Conservation (phyloP, 2,329 filamentous ascomycete genomes). For the Ophiosphaerella narmari region DNA sequence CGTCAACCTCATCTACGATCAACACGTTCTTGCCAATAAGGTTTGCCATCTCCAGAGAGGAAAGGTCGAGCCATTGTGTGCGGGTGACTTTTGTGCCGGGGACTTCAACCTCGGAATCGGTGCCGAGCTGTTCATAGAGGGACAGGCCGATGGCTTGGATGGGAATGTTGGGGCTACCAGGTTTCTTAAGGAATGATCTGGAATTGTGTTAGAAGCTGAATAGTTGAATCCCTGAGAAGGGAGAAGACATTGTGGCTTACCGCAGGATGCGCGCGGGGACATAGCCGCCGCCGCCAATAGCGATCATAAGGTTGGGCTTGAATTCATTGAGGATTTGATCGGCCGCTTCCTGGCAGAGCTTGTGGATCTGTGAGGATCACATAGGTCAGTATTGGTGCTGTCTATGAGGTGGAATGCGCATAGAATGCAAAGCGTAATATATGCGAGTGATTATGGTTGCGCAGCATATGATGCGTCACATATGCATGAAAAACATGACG, state of each 20-base stretch:
- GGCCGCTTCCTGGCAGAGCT: constrained; percentile 89
- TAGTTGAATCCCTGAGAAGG: neutral
- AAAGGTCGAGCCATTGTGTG: constrained; percentile 97
- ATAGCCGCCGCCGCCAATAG: constrained; percentile 96
- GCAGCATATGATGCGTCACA: neutral
- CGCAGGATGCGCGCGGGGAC: constrained; percentile 95
- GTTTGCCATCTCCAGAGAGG: constrained; percentile 82
- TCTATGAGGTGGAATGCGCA: too few species aligned
- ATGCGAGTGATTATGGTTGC: neutral
- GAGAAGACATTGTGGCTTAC: constrained; percentile 39
- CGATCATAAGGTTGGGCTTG: constrained; percentile 95
- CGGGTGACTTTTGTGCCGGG: constrained; percentile 93
- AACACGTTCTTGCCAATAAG: constrained; percentile 88
- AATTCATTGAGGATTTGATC: constrained; percentile 80
- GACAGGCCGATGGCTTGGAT: constrained; percentile 99
- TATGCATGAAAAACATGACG: neutral
- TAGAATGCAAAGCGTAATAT: neutral
- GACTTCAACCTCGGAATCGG: constrained; percentile 70
- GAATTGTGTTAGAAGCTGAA: neutral
- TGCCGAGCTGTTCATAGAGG: constrained; percentile 84
- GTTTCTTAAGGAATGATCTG: constrained; percentile 87
- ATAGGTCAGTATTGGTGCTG: constrained; percentile 9
- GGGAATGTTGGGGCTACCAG: constrained; percentile 88
- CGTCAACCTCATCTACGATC: constrained; percentile 94
- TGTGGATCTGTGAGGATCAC: constrained; percentile 74